Conservation (phyloP, 129 eudicot species). For the Erigeron canadensis region DNA sequence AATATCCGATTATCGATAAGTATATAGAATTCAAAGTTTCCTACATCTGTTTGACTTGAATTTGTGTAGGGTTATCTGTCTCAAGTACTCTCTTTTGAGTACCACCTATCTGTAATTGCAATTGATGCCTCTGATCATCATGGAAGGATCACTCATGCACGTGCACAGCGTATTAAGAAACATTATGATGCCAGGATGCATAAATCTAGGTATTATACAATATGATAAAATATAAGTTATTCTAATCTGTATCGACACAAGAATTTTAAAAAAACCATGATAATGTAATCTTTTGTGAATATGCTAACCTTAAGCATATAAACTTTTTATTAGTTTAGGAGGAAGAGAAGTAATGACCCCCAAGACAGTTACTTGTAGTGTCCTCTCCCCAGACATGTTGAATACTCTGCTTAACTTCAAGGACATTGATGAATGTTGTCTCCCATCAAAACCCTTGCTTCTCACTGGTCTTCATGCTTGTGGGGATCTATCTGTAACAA, state of each 20-base stretch:
- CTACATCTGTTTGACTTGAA: conserved; percentile 13
- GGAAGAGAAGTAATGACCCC: conserved; percentile 48
- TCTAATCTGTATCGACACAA: not conserved
- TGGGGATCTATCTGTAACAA: conserved; percentile 92
- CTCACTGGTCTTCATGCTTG: conserved; percentile 99
- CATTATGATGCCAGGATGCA: conserved; percentile 67
- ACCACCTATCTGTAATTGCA: conserved; percentile 77
- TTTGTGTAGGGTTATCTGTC: conserved; percentile 72
- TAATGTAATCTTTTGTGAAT: not conserved
- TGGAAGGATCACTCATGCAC: conserved; percentile 70
- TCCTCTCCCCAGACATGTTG: conserved; percentile 66
- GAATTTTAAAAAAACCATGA: not conserved
- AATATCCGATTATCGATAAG: not conserved
- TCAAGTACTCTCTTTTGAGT: conserved; percentile 85
- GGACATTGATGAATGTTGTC: conserved; percentile 30
- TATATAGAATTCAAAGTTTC: not conserved
- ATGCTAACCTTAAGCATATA: not conserved
- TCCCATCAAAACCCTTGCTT: conserved; percentile 43
- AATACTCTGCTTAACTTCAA: conserved; percentile 51
- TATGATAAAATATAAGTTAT: not conserved
- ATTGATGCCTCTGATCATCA: conserved; percentile 91
- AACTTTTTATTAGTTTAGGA: conserved; percentile 48
- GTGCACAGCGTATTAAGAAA: conserved; percentile 84
- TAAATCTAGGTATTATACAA: conserved; percentile 52
- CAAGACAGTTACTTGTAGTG: conserved; percentile 70